Percentiles rank a stretch among this genome's conserved stretches.
phyloP scores from a whole-genome alignment of 1,284 basidiomycete species.

The Cutaneotrichosporon cutaneum region DNA sequence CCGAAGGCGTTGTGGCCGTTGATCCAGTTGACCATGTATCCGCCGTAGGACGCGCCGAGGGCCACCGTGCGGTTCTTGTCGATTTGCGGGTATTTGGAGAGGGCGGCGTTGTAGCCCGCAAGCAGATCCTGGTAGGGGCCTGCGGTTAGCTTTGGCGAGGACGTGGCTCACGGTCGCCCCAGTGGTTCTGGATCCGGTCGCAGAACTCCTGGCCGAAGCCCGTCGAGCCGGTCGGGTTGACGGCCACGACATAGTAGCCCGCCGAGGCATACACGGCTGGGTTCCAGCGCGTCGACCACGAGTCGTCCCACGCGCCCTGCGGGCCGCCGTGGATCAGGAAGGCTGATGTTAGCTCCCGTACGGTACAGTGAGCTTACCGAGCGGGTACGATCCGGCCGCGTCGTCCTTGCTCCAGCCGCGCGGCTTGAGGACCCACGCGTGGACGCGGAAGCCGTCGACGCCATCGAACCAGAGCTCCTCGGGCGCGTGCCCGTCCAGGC shows the following conservation, averaged over 20 bases:
- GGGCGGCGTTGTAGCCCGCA: slow-evolving; percentile 69
- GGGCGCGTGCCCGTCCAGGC: slow-evolving; percentile 62
- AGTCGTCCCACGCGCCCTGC: slow-evolving; percentile 73
- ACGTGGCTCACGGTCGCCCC: slow-evolving; percentile 44
- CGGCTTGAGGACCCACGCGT: slow-evolving; percentile 80
- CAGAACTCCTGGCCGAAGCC: slow-evolving; percentile 86
- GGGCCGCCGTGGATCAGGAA: slow-evolving; percentile 49
- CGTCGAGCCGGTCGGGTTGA: slow-evolving; percentile 87
- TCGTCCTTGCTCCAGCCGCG: slow-evolving; percentile 64
- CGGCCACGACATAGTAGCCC: slow-evolving; percentile 75
- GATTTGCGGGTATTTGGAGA: slow-evolving; percentile 72
- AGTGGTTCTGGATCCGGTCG: slow-evolving; percentile 59
- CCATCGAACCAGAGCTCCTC: slow-evolving; percentile 86
- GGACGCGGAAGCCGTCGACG: slow-evolving; percentile 65
- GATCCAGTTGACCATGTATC: slow-evolving; percentile 72
- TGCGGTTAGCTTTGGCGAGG: background rate
- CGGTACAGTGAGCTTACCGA: slow-evolving; percentile 24
- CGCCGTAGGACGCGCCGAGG: slow-evolving; percentile 54
- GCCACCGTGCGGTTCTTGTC: slow-evolving; percentile 76
- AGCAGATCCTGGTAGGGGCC: slow-evolving; percentile 73
- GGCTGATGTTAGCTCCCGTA: slow-evolving; percentile 25
- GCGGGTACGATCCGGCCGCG: slow-evolving; percentile 66
- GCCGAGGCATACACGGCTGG: slow-evolving; percentile 59
- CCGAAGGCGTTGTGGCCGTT: slow-evolving; percentile 83
- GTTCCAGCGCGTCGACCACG: slow-evolving; percentile 86